Conservation (phyloP, 2,329 filamentous ascomycete genomes). For the Verticillium zaregamsianum region DNA sequence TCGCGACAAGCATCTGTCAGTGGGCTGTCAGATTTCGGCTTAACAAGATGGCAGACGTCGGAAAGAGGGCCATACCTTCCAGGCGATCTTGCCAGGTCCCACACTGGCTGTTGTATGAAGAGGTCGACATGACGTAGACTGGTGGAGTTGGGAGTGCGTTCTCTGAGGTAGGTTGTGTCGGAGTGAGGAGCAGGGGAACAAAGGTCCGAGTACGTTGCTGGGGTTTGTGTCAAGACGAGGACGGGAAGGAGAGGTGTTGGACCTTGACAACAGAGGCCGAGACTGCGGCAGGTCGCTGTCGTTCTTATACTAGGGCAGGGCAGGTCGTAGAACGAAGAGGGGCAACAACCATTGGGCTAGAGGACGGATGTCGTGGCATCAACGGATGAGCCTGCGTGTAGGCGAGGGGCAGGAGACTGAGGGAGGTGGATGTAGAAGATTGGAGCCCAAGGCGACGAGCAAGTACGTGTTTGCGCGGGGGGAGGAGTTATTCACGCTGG, state of each 20-base stretch:
- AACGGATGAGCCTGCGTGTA: conserved; percentile 7
- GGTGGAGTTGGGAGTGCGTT: neutral
- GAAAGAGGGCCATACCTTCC: conserved; percentile 37
- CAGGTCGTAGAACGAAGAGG: conserved; percentile 7
- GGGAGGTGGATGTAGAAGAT: neutral
- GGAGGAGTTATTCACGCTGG: conserved; percentile 13
- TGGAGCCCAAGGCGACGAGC: neutral
- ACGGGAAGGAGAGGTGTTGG: neutral
- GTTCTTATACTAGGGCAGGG: conserved; percentile 12
- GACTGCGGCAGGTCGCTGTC: neutral
- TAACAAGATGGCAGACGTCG: neutral
- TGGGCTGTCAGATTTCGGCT: conserved; percentile 5
- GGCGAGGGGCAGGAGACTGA: conserved; percentile 1
- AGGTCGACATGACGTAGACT: conserved; percentile 8
- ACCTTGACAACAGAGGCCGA: neutral
- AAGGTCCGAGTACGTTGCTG: neutral
- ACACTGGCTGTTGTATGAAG: conserved; percentile 8
- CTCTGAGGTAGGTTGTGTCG: conserved; percentile 2
- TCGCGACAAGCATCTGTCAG: conserved; percentile 53
- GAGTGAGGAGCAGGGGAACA: neutral
- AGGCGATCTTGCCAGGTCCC: conserved; percentile 52
- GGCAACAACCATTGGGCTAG: conserved; percentile 11
- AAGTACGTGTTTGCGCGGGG: neutral
- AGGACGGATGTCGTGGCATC: conserved; percentile 4
- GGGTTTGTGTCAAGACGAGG: neutral